Evolutionary conservation across 2,329 filamentous ascomycete genomes (phyloP), one percentile per base, ranked within the genome.

Genomic region (Aspergillus tamarii): DNA sequence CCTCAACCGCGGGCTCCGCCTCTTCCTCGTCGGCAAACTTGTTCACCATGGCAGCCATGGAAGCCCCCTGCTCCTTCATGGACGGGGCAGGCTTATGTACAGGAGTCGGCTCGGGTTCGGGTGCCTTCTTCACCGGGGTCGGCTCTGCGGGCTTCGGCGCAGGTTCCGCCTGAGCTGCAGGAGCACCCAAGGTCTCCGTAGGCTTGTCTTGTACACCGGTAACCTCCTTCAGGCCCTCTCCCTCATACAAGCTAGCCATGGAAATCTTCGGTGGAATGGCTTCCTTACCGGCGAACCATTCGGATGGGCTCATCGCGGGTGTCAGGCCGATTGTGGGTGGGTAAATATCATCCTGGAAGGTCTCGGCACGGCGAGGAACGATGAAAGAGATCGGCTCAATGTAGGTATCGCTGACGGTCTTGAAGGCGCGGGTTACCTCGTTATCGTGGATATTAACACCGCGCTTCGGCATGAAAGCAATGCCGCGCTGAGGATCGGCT

Each of bases 311-410:
- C 74, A 96, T 87, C 64, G 91, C 94, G 57, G 95, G 88, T 80
- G 93, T 96, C 60, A 87, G 78, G 65, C 95, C 94, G 61, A 85
- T 84, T 14, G 93, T 90, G 12, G 95, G 94, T 48, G 94, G 95
- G 79, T 92, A 99, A 73, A 99, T 97, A 76, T 99, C 95, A 65
- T 93, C 92, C 81, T 98, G 94, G 88, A 97, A 97, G 58, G 91
- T 93, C 80, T 97, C 93, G 61, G 95, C 92, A 67, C 95, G 89
- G 67, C 95, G 89, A 56, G 95, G 95, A 2, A 98, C 95, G 60
- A 96, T 96, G 82, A 99, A 99, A 2, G 95, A 97, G 74, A 99
- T 91, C 46, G 95, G 95, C 81, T 99, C 95, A 72, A 99, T 93
- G 81, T 96, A 97, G 54, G 83, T 79, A 77, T 99, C 95, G 79